Base-by-base conservation (phyloP, 148 eudicot species). In the Chenopodium album region DNA sequence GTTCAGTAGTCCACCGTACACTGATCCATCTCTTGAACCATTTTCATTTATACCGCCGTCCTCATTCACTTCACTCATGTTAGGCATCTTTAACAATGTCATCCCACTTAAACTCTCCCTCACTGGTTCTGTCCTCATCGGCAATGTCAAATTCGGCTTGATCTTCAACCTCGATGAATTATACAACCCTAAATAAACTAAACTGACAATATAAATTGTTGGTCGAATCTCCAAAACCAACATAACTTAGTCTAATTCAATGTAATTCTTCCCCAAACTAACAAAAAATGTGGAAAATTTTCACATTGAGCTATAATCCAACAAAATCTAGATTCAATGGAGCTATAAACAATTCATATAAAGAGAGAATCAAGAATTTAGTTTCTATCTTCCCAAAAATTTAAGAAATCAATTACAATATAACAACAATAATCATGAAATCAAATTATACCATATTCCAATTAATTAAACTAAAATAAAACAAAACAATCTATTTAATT, bases 11-110 rank as follows among this genome's bases (percentile, higher is more conserved):
- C 76, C 88, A 54, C 47, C n/a, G 71, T 76, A 50, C 48, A 48
- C 70, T 68, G 76, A 82, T 31, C 34, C 79, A 67, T 77, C 71
- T 80, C 75, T 76, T 63, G 31, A 41, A 66, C 46, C 68, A 69
- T 78, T 85, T 75, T 79, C 86, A 80, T 85, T 83, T 46, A 70
- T 80, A 56, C 63, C 80, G 29, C 72, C 88, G 37, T 78, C 84
- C 72, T 83, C 85, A 67, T 77, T 78, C 65, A 34, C 67, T 64
- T 72, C 82, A 56, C 84, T 46, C 19, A 77, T 88, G 69, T 89
- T 89, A 72, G 99, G 98, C 88, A 87, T 97, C 87, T 83, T 92
- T 86, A 94, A 76, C 93, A 92, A 82, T 59, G 97, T 90, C 80
- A 94, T 89, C 82, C 93, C 94, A 86, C 88, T 88, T 81, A 92